Evolutionary conservation across 2,329 filamentous ascomycete species (phyloP), one percentile per base, ranked within the genome.

Genomic region (Trichoderma sp.): DNA sequence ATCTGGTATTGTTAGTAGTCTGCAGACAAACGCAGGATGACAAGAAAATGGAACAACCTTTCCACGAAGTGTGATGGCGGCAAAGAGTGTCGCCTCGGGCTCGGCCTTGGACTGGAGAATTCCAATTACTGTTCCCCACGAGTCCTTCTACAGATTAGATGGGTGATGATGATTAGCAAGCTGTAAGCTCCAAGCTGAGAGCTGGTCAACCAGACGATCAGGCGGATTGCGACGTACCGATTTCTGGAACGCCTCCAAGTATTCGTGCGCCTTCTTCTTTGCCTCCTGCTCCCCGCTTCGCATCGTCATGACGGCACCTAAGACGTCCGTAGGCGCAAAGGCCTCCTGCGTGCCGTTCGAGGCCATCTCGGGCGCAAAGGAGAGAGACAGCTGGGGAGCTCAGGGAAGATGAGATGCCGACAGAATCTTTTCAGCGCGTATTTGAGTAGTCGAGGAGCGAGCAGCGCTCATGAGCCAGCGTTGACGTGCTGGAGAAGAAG

Each of bases 161-260:
- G 21, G 47, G 47, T 53, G 47, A n/a, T 26, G 2, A 47, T 24
- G 32, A 39, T 77, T 63, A 79, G 75, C 53, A 39, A 57, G 24
- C 32, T 28, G 15, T 39, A 7, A n/a, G 36, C 36, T 39, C 6
- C 60, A 47, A 62, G 7, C 32, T 4, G 32, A 62, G 14, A 62
- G 7, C 9, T 21, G 6, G 21, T 30, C 15, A 36, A 14, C 15
- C 21, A 30, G 6, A 58, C 15, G 4, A 7, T 34, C 28, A 26
- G 14, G 28, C 9, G 7, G 28, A 51, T 34, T 62, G 57, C 34
- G 15, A 78, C 82, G 71, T 83, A 97, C 95, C 82, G 96, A 98
- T 89, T 99, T 99, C 88, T 99, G 96, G 83, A 98, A 99, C 77
- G 90, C 91, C 83, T 97, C 93, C 73, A 99, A 87, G 81, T 92